Conservation (phyloP, 1,284 basidiomycete genomes). For the Rhodofomes roseus region DNA sequence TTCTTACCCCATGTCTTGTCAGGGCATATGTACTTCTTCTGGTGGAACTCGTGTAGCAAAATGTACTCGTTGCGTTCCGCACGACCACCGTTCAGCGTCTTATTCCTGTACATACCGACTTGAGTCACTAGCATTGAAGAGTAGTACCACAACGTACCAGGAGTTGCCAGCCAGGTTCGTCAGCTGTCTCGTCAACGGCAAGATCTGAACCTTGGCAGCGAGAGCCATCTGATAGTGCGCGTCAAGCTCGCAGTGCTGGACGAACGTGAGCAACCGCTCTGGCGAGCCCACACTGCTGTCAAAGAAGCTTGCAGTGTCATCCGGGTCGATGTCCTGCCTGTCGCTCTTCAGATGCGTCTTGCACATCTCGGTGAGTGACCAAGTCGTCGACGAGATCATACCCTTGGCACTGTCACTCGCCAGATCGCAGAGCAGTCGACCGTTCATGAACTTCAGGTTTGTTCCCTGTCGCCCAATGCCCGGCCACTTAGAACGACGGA, state of each 20-base stretch:
- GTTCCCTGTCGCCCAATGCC: slow-evolving; percentile 80
- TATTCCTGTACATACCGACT: slow-evolving; percentile 62
- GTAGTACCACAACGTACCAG: slow-evolving; percentile 59
- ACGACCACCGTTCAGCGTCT: slow-evolving; percentile 92
- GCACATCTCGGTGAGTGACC: slow-evolving; percentile 98
- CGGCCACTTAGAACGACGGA: slow-evolving; percentile 83
- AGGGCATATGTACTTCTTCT: slow-evolving; percentile 93
- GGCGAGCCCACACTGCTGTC: slow-evolving; percentile 81
- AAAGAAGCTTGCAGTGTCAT: slow-evolving; percentile 90
- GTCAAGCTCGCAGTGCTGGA: slow-evolving; percentile 91
- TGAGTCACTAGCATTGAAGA: slow-evolving; percentile 1
- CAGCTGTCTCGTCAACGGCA: slow-evolving; percentile 89
- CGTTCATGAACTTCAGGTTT: slow-evolving; percentile 82
- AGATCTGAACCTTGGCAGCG: slow-evolving; percentile 84
- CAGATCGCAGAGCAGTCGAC: slow-evolving; percentile 89
- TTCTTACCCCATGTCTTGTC: slow-evolving; percentile 91
- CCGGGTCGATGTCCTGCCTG: slow-evolving; percentile 92
- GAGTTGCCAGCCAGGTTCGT: slow-evolving; percentile 98
- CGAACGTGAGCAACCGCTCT: slow-evolving; percentile 81
- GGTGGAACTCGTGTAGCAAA: slow-evolving; percentile 96
- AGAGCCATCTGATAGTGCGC: slow-evolving; percentile 97
- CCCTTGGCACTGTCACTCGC: slow-evolving; percentile 93
- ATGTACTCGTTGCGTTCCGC: slow-evolving; percentile 99
- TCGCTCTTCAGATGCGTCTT: slow-evolving; percentile 83
- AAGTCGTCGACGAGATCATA: slow-evolving; percentile 94